A percentile compares a stretch with the other conserved stretches of the same genome.
phyloP scores from a whole-genome alignment of 129 eudicot species.

The Centrapalus pauciflorus region DNA sequence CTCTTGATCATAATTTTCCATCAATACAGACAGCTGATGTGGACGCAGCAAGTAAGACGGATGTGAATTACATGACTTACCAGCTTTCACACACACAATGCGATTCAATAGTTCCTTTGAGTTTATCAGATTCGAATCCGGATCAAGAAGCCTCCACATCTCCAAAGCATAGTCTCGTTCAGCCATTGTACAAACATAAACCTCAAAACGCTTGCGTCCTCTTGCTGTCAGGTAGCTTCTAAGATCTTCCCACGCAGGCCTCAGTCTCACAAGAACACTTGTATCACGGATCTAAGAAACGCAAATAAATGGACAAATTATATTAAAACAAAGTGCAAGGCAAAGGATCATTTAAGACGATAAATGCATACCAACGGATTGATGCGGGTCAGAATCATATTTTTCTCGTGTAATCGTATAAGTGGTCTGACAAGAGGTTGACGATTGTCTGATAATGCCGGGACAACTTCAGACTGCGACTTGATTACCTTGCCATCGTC shows the following conservation, averaged over 20 bases:
- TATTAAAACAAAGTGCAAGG: background rate
- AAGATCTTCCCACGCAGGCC: slow-evolving; percentile 99
- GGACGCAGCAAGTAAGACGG: too few species aligned
- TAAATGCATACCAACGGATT: slow-evolving; percentile 61
- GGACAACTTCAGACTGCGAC: slow-evolving; percentile 75
- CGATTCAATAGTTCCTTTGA: slow-evolving; percentile 64
- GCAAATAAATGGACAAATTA: slow-evolving; percentile 2
- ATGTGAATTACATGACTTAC: too few species aligned
- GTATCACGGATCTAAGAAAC: slow-evolving; percentile 99
- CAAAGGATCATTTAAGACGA: background rate
- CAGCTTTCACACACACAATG: slow-evolving; percentile 93
- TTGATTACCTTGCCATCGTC: slow-evolving; percentile 78
- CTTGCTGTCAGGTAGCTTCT: slow-evolving; percentile 93
- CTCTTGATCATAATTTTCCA: too few species aligned
- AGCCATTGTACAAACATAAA: slow-evolving; percentile 99
- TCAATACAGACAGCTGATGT: too few species aligned
- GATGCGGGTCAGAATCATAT: slow-evolving; percentile 90
- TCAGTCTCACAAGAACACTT: slow-evolving; percentile 97
- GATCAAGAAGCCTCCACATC: slow-evolving; percentile 99
- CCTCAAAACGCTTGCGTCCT: slow-evolving; percentile 99
- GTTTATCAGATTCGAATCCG: slow-evolving; percentile 81
- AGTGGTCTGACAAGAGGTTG: slow-evolving; percentile 79
- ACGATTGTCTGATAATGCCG: slow-evolving; percentile 67
- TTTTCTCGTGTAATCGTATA: slow-evolving; percentile 79
- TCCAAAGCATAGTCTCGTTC: slow-evolving; percentile 99